Evolutionary conservation across 1,139 yeast species (phyloP).

Genomic region (Candida tunisiensis): DNA sequence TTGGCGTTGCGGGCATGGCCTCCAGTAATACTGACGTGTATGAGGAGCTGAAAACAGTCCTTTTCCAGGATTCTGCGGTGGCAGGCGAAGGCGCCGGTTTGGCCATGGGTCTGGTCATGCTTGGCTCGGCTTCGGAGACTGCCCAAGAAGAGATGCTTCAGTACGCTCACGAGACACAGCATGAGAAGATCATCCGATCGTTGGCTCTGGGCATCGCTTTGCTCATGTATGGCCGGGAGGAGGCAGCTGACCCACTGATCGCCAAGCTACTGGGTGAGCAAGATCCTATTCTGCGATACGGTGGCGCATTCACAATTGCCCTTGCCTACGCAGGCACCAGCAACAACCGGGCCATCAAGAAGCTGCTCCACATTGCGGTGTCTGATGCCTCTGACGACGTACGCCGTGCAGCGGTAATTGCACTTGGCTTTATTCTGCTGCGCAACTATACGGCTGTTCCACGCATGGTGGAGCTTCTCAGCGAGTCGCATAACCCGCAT

Average conservation of each 20-base stretch:
- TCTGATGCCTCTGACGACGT: constrained; percentile 96
- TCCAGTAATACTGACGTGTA: constrained; percentile 57
- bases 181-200: constrained; percentile 87
- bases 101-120: constrained; percentile 92
- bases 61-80: constrained; percentile 82
- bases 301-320: constrained; percentile 90
- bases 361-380: constrained; percentile 81
- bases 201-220: constrained; percentile 81
- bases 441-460: constrained; percentile 92
- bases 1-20: constrained; percentile 97
- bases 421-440: constrained; percentile 82
- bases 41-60: constrained; percentile 69
- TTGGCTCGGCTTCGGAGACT: constrained; percentile 71
- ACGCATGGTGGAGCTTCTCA: constrained; percentile 78
- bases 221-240: constrained; percentile 75
- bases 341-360: constrained; percentile 70
- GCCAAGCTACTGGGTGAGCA: constrained; percentile 55
- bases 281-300: constrained; percentile 77
- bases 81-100: constrained; percentile 97
- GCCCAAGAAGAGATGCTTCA: constrained; percentile 74
- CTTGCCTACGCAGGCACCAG: constrained; percentile 97
- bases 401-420: constrained; percentile 88
- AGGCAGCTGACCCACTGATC: constrained; percentile 59
- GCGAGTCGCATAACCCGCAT: constrained; percentile 94
- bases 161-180: constrained; percentile 91